phyloP scores from a whole-genome alignment of 192 early-diverging fungal species.

The Coemansia sp. region DNA sequence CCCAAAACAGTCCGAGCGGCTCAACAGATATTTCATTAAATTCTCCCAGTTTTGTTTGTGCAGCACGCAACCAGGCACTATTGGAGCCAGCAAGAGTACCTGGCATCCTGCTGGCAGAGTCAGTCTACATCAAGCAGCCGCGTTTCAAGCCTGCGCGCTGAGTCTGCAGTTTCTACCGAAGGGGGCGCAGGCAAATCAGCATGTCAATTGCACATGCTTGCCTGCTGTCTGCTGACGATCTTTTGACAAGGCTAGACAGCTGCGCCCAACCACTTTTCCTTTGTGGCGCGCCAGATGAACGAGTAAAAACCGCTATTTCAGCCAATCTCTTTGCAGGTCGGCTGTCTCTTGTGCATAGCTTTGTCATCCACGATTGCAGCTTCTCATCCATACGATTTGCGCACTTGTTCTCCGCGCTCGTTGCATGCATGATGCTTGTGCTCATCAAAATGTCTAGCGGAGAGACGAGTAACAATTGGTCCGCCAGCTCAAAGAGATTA shows the following conservation, averaged over 20 bases:
- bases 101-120: too few relatives aligned
- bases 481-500: background rate
- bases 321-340: background rate
- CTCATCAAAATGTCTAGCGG: too few relatives aligned
- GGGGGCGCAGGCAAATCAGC: background rate
- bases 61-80: background rate
- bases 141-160: too few relatives aligned
- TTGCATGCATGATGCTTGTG: background rate
- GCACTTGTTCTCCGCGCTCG: background rate
- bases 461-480: too few relatives aligned
- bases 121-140: too few relatives aligned
- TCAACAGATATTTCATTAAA: background rate
- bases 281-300: background rate
- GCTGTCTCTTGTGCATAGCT: background rate
- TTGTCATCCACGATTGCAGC: background rate
- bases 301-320: background rate
- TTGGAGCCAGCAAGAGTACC: background rate
- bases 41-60: background rate
- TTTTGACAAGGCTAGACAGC: too few relatives aligned
- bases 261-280: background rate
- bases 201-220: slow-evolving; percentile 2
- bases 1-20: background rate
- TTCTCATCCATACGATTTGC: background rate
- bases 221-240: too few relatives aligned
- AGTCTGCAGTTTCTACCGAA: slow-evolving; percentile 3